These are phyloP conservation scores for Nannochloropsis granulata DNA, from an alignment of 108 stramenopile genomes.

Conservation along the genomic window DNA sequence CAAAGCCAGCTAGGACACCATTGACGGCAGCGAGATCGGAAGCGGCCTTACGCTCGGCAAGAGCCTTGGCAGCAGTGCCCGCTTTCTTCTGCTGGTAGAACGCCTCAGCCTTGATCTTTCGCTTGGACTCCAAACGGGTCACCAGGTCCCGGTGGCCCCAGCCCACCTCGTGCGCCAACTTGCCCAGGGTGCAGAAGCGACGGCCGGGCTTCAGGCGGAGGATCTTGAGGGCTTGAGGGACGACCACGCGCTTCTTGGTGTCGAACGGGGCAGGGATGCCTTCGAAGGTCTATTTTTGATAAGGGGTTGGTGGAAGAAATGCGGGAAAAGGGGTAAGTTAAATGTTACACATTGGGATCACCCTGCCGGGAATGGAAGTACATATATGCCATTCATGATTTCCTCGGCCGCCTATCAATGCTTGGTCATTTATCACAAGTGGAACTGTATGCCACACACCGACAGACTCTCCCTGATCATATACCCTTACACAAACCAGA, in stretches of 20 bases:
- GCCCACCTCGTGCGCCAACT: slow-evolving; percentile 76
- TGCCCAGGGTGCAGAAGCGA: slow-evolving; percentile 80
- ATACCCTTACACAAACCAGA: no score
- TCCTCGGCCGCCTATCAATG: no score
- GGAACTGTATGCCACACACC: no score
- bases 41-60: slow-evolving; percentile 7
- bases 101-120: slow-evolving; percentile 76
- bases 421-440: no score
- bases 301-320: no score
- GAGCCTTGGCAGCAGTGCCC: slow-evolving; percentile 28
- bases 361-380: no score
- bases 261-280: slow-evolving; percentile 96
- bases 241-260: slow-evolving; percentile 94
- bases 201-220: slow-evolving; percentile 76
- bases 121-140: slow-evolving; percentile 69
- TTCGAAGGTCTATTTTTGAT: slow-evolving; percentile 59
- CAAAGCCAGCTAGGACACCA: not conserved
- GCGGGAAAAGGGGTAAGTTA: no score
- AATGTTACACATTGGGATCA: no score
- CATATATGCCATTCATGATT: no score
- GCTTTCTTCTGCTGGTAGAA: slow-evolving; percentile 92
- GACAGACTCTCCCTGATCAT: no score
- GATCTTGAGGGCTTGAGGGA: slow-evolving; percentile 89
- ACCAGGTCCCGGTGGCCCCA: slow-evolving; percentile 96
- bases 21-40: not conserved